Evolutionary conservation across 2,329 filamentous ascomycete species (phyloP).

Genomic region (Cercospora janseana): DNA sequence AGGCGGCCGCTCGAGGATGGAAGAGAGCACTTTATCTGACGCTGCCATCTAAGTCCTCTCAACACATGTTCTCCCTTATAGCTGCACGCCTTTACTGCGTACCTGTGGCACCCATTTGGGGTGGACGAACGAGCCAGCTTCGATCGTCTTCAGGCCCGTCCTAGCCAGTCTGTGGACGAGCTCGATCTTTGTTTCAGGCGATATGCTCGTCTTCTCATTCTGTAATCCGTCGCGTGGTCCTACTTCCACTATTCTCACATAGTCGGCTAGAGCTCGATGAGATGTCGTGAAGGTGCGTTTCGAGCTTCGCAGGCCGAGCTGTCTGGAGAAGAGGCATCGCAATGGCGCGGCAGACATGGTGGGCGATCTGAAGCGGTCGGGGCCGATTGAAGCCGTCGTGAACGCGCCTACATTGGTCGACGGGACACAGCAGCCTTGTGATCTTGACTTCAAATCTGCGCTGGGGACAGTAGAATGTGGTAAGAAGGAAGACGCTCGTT

Average conservation of each 20-base stretch:
- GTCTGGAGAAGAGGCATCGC: constrained; percentile 15
- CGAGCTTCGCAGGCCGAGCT: constrained; percentile 7
- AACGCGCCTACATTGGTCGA: neutral
- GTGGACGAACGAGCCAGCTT: constrained; percentile 78
- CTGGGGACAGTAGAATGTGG: too few species aligned
- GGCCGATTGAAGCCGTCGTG: neutral
- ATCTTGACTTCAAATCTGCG: too few species aligned
- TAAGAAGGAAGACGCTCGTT: too few species aligned
- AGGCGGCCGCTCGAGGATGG: constrained; percentile 61
- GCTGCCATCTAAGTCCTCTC: constrained; percentile 65
- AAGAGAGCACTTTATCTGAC: constrained; percentile 69
- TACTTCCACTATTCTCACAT: constrained; percentile 71
- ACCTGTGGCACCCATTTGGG: constrained; percentile 85
- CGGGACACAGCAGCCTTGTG: neutral
- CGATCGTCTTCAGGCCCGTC: constrained; percentile 70
- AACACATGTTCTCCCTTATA: constrained; percentile 2
- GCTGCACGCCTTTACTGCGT: neutral
- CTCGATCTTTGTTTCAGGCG: constrained; percentile 71
- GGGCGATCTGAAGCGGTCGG: neutral
- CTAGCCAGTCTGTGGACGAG: constrained; percentile 67
- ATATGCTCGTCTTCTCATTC: constrained; percentile 72
- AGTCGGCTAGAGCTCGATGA: constrained; percentile 36
- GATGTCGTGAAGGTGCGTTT: constrained; percentile 32
- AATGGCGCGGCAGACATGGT: constrained; percentile 11
- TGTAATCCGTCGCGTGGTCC: constrained; percentile 81